Evolutionary conservation across 139 green algal species (phyloP).

Genomic region (Gonium pectorale): DNA sequence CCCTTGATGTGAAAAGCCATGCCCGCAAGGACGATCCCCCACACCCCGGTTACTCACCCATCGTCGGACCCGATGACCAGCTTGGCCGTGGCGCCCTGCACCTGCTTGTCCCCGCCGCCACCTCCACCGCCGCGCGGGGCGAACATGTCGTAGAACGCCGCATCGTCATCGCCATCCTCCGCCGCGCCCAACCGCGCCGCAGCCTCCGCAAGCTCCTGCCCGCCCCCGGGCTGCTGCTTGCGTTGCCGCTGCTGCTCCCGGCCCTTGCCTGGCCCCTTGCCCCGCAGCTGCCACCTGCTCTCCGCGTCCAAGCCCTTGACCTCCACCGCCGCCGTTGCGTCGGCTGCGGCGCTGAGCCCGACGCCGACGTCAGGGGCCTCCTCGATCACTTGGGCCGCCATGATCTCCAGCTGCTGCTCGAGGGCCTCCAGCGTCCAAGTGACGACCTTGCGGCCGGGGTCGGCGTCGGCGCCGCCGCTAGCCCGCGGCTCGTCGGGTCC

Average conservation of each 20-base stretch:
- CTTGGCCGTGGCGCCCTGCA: too few species aligned
- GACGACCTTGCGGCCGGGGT: background rate
- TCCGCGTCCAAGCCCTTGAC: too few species aligned
- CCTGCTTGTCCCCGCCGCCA: too few species aligned
- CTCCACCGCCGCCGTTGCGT: too few species aligned
- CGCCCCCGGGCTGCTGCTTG: background rate
- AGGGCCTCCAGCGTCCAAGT: constrained; percentile 36
- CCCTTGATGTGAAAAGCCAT: too few species aligned
- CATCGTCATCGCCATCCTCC: background rate
- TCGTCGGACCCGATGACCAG: too few species aligned
- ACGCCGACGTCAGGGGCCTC: too few species aligned
- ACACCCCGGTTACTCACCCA: too few species aligned
- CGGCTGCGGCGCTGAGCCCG: too few species aligned
- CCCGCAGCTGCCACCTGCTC: too few species aligned
- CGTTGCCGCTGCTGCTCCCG: background rate
- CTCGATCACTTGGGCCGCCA: too few species aligned
- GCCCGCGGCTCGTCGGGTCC: background rate
- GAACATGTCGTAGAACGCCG: constrained; percentile 28
- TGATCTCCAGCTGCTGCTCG: constrained; percentile 25
- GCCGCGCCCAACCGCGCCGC: background rate
- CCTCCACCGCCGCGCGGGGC: background rate
- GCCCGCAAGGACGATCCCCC: too few species aligned
- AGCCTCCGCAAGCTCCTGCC: background rate
- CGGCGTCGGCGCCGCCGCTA: background rate
- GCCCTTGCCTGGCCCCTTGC: background rate